Conservation (phyloP, 495 filamentous ascomycete species). For the Talaromyces ruber region DNA sequence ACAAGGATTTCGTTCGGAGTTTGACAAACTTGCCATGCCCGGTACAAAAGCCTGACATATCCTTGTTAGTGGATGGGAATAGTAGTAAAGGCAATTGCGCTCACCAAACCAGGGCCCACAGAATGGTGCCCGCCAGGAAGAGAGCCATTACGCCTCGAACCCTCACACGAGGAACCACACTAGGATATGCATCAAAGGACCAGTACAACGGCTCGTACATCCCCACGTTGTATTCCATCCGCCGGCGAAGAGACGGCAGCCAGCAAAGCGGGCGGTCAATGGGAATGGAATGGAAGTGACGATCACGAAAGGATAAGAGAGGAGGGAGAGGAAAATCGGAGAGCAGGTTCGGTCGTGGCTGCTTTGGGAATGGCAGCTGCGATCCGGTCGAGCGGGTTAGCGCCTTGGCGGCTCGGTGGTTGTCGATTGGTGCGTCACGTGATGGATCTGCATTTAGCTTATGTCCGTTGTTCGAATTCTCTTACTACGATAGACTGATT, state of each 20-base stretch:
- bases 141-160: slow-evolving; percentile 43
- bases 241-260: slow-evolving; percentile 4
- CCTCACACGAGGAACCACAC: slow-evolving; percentile 38
- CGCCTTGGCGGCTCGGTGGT: background rate
- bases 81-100: slow-evolving; percentile 9
- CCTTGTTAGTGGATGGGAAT: background rate
- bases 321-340: slow-evolving; percentile 2
- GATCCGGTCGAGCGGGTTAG: background rate
- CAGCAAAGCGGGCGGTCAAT: background rate
- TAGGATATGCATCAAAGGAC: slow-evolving; percentile 40
- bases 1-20: slow-evolving; percentile 88
- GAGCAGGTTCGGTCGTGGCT: background rate
- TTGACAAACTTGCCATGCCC: slow-evolving; percentile 76
- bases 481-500: background rate
- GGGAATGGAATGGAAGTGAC: background rate
- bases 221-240: slow-evolving; percentile 25
- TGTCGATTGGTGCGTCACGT: background rate
- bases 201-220: slow-evolving; percentile 42
- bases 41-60: slow-evolving; percentile 59
- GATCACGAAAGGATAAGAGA: slow-evolving; percentile 7
- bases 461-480: too few relatives aligned
- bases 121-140: slow-evolving; percentile 39
- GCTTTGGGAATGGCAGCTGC: background rate
- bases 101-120: slow-evolving; percentile 44
- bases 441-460: background rate